Evolutionary conservation across 345 rosid species (phyloP), one percentile per base, ranked within the genome.

Genomic region (Populus nigra): DNA sequence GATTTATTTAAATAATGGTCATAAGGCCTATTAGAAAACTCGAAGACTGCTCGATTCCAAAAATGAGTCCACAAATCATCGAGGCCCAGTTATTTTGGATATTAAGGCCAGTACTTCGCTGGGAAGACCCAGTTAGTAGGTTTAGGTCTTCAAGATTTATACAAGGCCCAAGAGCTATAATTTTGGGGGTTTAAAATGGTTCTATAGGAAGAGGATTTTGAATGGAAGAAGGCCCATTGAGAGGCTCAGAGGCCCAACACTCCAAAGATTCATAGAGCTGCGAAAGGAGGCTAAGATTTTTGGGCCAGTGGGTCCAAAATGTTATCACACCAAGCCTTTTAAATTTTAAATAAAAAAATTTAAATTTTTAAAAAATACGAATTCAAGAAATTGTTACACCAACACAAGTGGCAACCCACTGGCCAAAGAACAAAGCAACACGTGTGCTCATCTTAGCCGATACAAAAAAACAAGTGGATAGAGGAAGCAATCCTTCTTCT

Each of bases 371-470:
- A 33, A 33, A 33, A 33, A 33, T 33, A 33, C 5, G 36, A 33
- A 33, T 33, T 33, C 36, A 33, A 33, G 5, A 33, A 33, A 33
- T 33, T 33, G 36, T 33, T 33, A 33, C 36, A 4, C 5, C 5
- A 33, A 7, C 59, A 16, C 74, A 50, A 33, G 74, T 72, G 74
- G 74, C 74, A 67, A 17, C 38, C 65, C 72, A 45, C 16, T 43
- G n/a, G 33, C 65, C 70, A 45, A 45, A 77, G 13, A 72, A 49
- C 41, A 47, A 7, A 8, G 27, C 77, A 68, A 41, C 65, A 69
- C 75, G 75, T 69, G 78, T 69, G 50, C 5, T 45, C 9, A 79
- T 39, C 77, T 13, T 55, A 38, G 50, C 77, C 82, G 63, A 29
- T 49, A 38, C 55, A 16, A n/a, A 43, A 33, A 63, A 25, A 45